Base-by-base conservation (phyloP, 2,329 filamentous ascomycete species). In the Pezicula rhizophila region DNA sequence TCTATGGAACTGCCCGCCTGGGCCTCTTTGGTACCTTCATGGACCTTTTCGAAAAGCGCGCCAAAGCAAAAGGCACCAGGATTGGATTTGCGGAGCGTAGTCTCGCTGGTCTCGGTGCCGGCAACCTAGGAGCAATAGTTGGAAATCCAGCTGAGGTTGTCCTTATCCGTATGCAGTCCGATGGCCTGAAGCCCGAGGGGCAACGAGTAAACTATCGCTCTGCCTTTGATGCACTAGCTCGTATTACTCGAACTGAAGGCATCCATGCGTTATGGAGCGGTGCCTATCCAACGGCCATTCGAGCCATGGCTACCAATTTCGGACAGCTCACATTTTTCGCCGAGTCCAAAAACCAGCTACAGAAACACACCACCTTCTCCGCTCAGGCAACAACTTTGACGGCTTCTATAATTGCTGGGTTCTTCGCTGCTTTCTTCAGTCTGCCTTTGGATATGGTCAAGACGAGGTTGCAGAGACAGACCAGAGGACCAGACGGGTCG, bases 361-460 rank as follows among this genome's bases (percentile, higher is more conserved):
- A 99, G 69, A 71, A 75, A 52, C 77, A 80, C 61, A 93, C 89
- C 0, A 73, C 74, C 1, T 71, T 87, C 64, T 82, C 82, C 0
- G 53, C 81, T 10, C 76, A 80, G 54, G 71, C 78, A 33, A 89
- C 95, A 70, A 96, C 91, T 0, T 77, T 99, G 53, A 84, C 82
- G 2, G 93, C 93, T 6, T 92, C 86, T 44, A 92, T 87, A 40
- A 82, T 96, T 52, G 93, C 93, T 2, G 93, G 93, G 1, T 99
- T 99, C 78, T 99, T 99, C 63, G 93, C 93, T 17, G 89, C 84
- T 57, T 97, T 97, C 80, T 89, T 99, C 68, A 91, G 85, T 46
- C 71, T 99, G 68, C 93, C 93, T 0, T 99, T 99, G 65, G 93
- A 99, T 73, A 99, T 99, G 70, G 87, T 96, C 71, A 99, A 99